Evolutionary conservation across 2,329 filamentous ascomycete genomes (phyloP), one percentile per base, ranked within the genome.

Genomic region (Nemania serpens): DNA sequence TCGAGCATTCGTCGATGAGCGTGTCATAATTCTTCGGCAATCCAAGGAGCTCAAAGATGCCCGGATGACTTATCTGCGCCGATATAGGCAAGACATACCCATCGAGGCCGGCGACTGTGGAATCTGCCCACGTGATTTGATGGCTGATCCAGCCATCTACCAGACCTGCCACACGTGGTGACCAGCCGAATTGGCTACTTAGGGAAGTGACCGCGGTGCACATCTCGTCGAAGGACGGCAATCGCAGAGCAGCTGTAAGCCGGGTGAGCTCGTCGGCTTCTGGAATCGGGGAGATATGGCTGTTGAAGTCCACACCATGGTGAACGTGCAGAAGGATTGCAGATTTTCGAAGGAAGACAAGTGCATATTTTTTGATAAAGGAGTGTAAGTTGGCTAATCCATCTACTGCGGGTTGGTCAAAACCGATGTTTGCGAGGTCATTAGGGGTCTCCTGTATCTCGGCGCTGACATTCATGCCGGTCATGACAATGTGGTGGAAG

Each of bases 11-110:
- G 71, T 97, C 94, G 60, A 97, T 96, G 39, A 99, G 81, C 2
- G 88, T 89, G 74, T 98, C 95, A 74, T 93, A 99, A 70, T 94
- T 93, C 76, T 91, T 91, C 0, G 95, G 95, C 50, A 99, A 79
- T 1, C 95, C 95, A 12, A 99, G 88, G 22, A 99, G 85, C 75
- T 99, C 95, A 71, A 95, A 96, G 65, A 99, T 97, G 48, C 88
- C 89, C 0, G 95, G 96, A 73, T 99, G 95, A 57, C 90, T 88
- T 68, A 84, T 69, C 66, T 83, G 75, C 37, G 82, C 82, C 7
- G 82, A 81, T 15, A 66, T 61, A 17, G 77, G 75, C 56, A 74
- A 71, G 7, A 20, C 7, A 22, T 25, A 29, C 33, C 66, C 60
- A 15, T 64, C 59, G 17, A 45, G 46, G n/a, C 50, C 52, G 33